Conservation (phyloP, 2,329 filamentous ascomycete genomes). For the Raffaelea deltoideospora region DNA sequence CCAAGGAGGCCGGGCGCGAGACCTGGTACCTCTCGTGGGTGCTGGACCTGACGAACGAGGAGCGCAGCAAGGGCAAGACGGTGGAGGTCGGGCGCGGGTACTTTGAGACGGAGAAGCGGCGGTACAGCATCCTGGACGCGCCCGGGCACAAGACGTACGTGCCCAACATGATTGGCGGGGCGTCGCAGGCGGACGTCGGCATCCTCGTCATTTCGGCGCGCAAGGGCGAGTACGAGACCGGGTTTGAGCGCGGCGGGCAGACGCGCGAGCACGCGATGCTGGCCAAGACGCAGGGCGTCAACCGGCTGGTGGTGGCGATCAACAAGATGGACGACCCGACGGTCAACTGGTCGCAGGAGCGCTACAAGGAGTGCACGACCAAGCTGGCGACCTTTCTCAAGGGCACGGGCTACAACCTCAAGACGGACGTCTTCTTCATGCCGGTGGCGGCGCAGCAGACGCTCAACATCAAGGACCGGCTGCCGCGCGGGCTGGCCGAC, state of each 20-base stretch:
- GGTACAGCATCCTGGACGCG: conserved; percentile 93
- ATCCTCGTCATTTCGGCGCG: conserved; percentile 91
- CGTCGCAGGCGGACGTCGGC: conserved; percentile 84
- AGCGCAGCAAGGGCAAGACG: conserved; percentile 91
- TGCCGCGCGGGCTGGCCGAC: conserved; percentile 58
- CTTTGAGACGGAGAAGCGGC: conserved; percentile 91
- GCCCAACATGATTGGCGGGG: conserved; percentile 94
- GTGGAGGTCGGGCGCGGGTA: conserved; percentile 92
- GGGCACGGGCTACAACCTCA: conserved; percentile 83
- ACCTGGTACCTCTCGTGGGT: conserved; percentile 99
- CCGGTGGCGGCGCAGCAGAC: conserved; percentile 84
- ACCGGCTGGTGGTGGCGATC: conserved; percentile 85
- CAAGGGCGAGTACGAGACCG: conserved; percentile 97
- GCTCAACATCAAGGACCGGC: conserved; percentile 73
- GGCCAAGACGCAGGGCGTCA: conserved; percentile 95
- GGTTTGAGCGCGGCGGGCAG: conserved; percentile 91
- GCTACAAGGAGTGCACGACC: conserved; percentile 82
- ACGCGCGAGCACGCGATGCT: conserved; percentile 86
- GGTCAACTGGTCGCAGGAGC: conserved; percentile 86
- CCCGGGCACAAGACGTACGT: conserved; percentile 98
- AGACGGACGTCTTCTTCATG: conserved; percentile 90
- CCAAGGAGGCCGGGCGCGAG: conserved; percentile 89
- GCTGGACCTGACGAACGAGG: conserved; percentile 91
- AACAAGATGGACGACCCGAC: conserved; percentile 99
- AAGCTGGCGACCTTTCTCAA: conserved; percentile 84